phyloP scores from a whole-genome alignment of 106 monocot species.

The Agapanthus africanus region DNA sequence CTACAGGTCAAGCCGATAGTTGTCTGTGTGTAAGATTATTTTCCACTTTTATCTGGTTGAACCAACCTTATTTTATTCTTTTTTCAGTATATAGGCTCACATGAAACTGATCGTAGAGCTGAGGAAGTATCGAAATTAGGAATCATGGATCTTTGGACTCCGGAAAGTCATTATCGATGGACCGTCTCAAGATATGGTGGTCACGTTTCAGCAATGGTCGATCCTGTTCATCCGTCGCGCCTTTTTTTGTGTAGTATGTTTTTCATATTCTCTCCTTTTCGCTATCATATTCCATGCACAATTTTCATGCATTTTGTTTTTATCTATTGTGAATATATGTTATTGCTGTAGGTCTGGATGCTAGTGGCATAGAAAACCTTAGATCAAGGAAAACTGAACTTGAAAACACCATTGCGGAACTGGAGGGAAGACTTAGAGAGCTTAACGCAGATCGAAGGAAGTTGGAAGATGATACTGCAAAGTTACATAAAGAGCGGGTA shows the following conservation, averaged over 20 bases:
- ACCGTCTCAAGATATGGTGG: constrained; percentile 84
- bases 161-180: constrained; percentile 94
- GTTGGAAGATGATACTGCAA: constrained; percentile 73
- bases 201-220: constrained; percentile 67
- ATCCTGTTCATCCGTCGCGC: constrained; percentile 53
- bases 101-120: constrained; percentile 76
- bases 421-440: constrained; percentile 45
- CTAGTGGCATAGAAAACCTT: constrained; percentile 58
- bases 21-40: no score
- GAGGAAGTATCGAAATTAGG: constrained; percentile 54
- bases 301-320: neutral
- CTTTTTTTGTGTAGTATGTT: constrained; percentile 78
- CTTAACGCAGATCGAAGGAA: constrained; percentile 65
- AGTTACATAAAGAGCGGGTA: constrained; percentile 60
- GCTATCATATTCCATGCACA: neutral
- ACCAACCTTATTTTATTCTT: neutral
- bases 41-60: neutral
- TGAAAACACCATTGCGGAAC: constrained; percentile 37
- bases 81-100: constrained; percentile 69
- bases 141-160: constrained; percentile 90
- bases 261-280: neutral
- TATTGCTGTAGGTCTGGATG: constrained; percentile 50
- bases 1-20: neutral
- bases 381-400: constrained; percentile 45
- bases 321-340: constrained; percentile 4